Base-by-base conservation (phyloP, 2,329 filamentous ascomycete species). In the Trichoderma asperellum region DNA sequence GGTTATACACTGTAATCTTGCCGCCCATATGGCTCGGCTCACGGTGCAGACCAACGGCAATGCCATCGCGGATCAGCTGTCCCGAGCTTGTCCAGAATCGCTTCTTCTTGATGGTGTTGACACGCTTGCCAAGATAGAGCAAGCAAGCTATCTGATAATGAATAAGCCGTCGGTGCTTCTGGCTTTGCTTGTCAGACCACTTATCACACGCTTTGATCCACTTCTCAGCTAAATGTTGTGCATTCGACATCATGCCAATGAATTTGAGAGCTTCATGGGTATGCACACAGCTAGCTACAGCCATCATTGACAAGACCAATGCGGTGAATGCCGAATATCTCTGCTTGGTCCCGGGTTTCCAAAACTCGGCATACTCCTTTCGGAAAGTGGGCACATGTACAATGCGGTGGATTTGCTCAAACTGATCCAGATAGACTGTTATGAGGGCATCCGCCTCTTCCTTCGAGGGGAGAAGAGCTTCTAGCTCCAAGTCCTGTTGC, bases 81-180 rank as follows among this genome's bases (percentile, higher is more conserved):
- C 87, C 86, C 0, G 87, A 82, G 49, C 83, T 82, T 18, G 85
- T 87, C 87, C 87, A 89, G 76, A 87, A 89, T 14, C 86, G 82
- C 82, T 89, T 89, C 83, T 89, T 89, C 80, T 89, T 88, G 72
- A 89, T 84, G 2, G 85, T 86, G 77, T 89, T 89, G 72, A 89
- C 84, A 35, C 86, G 81, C 80, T 89, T 89, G 55, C 85, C 86
- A 2, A 89, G 82, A 72, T 88, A 89, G n/a, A 87, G 74, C 37
- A 89, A 79, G 72, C 87, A 89, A 14, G 83, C 82, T 18, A 89
- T 84, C 75, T 89, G 87, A 75, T 88, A 89, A 76, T 89, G 86
- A 16, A 89, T 85, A 29, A 89, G 82, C 56, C 83, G 83, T 58
- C 87, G 84, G 72, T 89, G 86, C 77, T 89, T 89, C 76, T 88